Percentiles rank a stretch among this genome's conserved stretches.
Conservation (phyloP, 2,329 filamentous ascomycete genomes). For the Thelonectria rubi region DNA sequence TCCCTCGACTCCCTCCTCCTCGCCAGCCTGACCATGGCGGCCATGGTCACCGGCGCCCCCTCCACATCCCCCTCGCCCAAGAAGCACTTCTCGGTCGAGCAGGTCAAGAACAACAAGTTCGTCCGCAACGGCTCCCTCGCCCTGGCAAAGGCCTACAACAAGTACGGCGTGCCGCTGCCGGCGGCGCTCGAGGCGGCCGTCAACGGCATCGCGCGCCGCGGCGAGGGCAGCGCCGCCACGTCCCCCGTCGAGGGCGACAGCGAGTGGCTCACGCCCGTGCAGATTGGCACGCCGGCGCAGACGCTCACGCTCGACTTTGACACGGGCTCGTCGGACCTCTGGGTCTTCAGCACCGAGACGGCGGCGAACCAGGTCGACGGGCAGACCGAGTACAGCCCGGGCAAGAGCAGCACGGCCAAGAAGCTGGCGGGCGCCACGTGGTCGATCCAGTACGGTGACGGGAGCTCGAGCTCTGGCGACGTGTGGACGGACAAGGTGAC, state of each 20-base stretch:
- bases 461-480: slow-evolving; percentile 52
- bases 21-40: slow-evolving; percentile 12
- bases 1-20: slow-evolving; percentile 6
- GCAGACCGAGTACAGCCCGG: slow-evolving; percentile 51
- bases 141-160: slow-evolving; percentile 47
- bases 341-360: slow-evolving; percentile 59
- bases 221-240: slow-evolving; percentile 43
- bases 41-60: slow-evolving; percentile 7
- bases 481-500: slow-evolving; percentile 56
- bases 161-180: slow-evolving; percentile 49
- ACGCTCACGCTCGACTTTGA: slow-evolving; percentile 56
- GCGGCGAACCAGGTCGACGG: slow-evolving; percentile 47
- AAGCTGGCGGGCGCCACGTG: slow-evolving; percentile 50
- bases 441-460: slow-evolving; percentile 56
- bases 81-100: slow-evolving; percentile 43
- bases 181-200: slow-evolving; percentile 36
- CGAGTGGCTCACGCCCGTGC: slow-evolving; percentile 52
- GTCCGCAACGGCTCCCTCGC: slow-evolving; percentile 47
- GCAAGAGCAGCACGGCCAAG: slow-evolving; percentile 49
- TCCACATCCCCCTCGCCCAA: background rate
- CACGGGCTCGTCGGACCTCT: slow-evolving; percentile 58
- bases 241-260: slow-evolving; percentile 45
- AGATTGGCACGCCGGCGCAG: slow-evolving; percentile 54
- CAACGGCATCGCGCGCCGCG: slow-evolving; percentile 25
- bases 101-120: slow-evolving; percentile 50